Evolutionary conservation across 73 alveolate genomes (phyloP).

Genomic region (Durusdinium trenchii): DNA sequence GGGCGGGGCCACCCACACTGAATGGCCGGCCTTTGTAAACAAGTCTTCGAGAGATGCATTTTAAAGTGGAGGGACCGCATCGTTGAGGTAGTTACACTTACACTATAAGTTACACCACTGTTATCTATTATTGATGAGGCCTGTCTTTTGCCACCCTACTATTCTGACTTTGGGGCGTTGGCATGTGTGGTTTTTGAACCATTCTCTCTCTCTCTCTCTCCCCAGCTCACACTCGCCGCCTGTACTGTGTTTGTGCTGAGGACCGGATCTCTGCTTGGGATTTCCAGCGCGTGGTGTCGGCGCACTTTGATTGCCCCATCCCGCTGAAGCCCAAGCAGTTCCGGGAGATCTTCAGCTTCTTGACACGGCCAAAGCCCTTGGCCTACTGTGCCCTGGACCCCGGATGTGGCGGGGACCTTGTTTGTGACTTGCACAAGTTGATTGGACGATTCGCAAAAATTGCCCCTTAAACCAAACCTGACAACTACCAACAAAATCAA

Average conservation of each 20-base stretch:
- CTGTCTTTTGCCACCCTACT: background rate
- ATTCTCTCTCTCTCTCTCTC: background rate
- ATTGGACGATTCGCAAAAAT: too few relatives aligned
- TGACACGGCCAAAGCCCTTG: too few relatives aligned
- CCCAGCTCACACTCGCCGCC: background rate
- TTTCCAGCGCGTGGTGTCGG: constrained; percentile 60
- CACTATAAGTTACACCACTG: too few relatives aligned
- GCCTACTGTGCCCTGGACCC: too few relatives aligned
- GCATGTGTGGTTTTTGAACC: background rate
- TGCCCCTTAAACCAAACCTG: too few relatives aligned
- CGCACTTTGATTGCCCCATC: constrained; percentile 82
- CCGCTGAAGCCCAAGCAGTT: constrained; percentile 62
- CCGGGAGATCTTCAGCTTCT: constrained; percentile 43
- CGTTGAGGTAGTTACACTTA: too few relatives aligned
- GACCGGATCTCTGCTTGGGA: constrained; percentile 59
- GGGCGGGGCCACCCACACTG: background rate
- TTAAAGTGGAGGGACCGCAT: too few relatives aligned
- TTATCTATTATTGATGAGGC: background rate
- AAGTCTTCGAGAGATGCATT: background rate
- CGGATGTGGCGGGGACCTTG: too few relatives aligned
- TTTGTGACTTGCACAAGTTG: too few relatives aligned
- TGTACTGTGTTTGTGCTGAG: background rate
- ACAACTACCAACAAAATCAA: background rate
- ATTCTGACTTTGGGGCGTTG: background rate
- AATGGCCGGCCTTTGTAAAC: background rate